Evolutionary conservation across 768 basidiomycete genomes (phyloP), one percentile per base, ranked within the genome.

Genomic region (Clitopilus passeckerianus): DNA sequence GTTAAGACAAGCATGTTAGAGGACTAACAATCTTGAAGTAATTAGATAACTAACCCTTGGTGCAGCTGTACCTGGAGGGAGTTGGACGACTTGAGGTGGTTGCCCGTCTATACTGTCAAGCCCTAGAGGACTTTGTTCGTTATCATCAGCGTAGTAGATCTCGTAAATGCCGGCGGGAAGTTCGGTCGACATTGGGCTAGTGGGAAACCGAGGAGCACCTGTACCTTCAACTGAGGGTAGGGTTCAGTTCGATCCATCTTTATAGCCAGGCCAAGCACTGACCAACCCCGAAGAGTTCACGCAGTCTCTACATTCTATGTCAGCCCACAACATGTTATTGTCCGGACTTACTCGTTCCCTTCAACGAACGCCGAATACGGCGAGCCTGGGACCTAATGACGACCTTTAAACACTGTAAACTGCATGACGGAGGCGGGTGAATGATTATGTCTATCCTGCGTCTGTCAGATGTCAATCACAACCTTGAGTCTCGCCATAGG

Each of bases 71-170:
- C 58, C 59, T 1, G 37, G 12, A 5, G 37, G 54, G 9, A 59
- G 30, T 27, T 59, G 53, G 2, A 56, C 54, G 3, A 56, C 59
- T 56, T 55, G 59, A 22, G 59, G 59, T n/a, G 59, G 37, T 35
- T 59, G 59, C 16, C 54, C 54, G 34, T 59, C 54, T 16, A 56
- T 34, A 18, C n/a, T 33, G 37, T 59, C 58, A 27, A 56, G 41
- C 7, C 37, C 53, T 30, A 56, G 54, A 34, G 59, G 58, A 22
- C 46, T 50, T 43, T 54, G 53, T n/a, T 33, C 33, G n/a, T 9
- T 1, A 33, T n/a, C 16, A 35, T 5, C 24, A n/a, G 23, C 35
- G 14, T 55, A 59, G 37, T 54, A 55, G n/a, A 59, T 53, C 23
- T 59, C 58, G 46, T 50, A 55, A 24, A 54, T 46, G 35, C 58